Conservation (phyloP, 139 green algal genomes). For the Coelastrella sp. region DNA sequence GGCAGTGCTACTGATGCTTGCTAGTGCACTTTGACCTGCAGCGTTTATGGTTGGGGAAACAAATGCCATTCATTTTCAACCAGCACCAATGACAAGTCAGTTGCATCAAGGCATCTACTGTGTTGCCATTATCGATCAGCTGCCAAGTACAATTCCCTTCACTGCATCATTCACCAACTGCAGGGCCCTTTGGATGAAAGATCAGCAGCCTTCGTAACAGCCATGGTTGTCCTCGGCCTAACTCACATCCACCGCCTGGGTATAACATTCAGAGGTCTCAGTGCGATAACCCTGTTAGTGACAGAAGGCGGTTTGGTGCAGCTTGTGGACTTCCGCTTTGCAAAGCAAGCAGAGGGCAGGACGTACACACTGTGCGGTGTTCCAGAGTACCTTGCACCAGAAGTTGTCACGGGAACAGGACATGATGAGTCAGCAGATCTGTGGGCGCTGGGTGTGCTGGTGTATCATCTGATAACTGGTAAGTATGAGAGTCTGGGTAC, state of each 20-base stretch:
- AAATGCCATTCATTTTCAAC: too few relatives aligned
- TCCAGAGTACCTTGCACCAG: slow-evolving; percentile 78
- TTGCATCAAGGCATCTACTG: too few relatives aligned
- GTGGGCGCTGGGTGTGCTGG: slow-evolving; percentile 81
- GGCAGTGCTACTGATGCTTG: too few relatives aligned
- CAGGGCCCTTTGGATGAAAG: slow-evolving; percentile 59
- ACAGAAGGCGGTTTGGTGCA: slow-evolving; percentile 63
- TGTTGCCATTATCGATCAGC: too few relatives aligned
- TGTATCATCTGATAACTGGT: slow-evolving; percentile 76
- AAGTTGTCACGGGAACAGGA: slow-evolving; percentile 72
- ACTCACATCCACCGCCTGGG: slow-evolving; percentile 70
- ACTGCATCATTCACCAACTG: too few relatives aligned
- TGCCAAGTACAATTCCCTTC: too few relatives aligned
- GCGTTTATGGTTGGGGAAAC: too few relatives aligned
- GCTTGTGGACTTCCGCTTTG: slow-evolving; percentile 73
- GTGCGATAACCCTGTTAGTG: slow-evolving; percentile 67
- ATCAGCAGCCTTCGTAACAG: slow-evolving; percentile 63
- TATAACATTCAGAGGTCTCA: slow-evolving; percentile 70
- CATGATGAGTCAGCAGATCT: slow-evolving; percentile 66
- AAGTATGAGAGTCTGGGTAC: too few relatives aligned
- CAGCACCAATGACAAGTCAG: too few relatives aligned
- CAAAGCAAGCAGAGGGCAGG: slow-evolving; percentile 62
- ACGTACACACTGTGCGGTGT: slow-evolving; percentile 84
- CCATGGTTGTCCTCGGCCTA: slow-evolving; percentile 69
- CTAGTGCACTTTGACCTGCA: too few relatives aligned